Conservation (phyloP, 768 basidiomycete species). For the Coprinopsis sp. region DNA sequence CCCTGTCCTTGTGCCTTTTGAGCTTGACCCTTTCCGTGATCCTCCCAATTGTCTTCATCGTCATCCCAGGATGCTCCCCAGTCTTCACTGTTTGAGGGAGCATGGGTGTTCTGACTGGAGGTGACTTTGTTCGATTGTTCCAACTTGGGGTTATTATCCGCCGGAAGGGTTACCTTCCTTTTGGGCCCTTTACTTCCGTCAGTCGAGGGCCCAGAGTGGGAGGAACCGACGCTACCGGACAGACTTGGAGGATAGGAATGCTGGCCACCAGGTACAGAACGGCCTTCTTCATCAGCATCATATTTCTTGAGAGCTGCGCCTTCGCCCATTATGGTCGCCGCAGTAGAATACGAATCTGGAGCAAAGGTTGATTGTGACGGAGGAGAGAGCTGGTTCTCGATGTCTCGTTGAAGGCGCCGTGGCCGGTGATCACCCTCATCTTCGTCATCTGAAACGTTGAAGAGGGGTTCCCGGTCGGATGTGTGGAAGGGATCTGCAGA, state of each 20-base stretch:
- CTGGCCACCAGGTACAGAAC: slow-evolving; percentile 27
- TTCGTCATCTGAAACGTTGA: slow-evolving; percentile 50
- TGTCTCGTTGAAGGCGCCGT: slow-evolving; percentile 26
- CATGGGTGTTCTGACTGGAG: slow-evolving; percentile 25
- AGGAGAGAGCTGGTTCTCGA: slow-evolving; percentile 41
- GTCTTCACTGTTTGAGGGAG: neutral
- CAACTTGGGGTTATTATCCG: slow-evolving; percentile 35
- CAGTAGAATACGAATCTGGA: slow-evolving; percentile 20
- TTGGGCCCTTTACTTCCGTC: slow-evolving; percentile 26
- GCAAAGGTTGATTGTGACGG: slow-evolving; percentile 29
- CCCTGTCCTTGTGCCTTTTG: neutral
- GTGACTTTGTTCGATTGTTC: slow-evolving; percentile 24
- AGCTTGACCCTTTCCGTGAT: neutral
- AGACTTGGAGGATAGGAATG: slow-evolving; percentile 65
- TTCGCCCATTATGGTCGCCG: slow-evolving; percentile 29
- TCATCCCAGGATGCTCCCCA: slow-evolving; percentile 7
- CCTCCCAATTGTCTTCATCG: neutral
- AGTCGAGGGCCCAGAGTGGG: slow-evolving; percentile 19
- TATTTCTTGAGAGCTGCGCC: slow-evolving; percentile 27
- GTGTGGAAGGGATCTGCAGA: slow-evolving; percentile 31
- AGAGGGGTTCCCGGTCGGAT: slow-evolving; percentile 59
- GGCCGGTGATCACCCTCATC: slow-evolving; percentile 40
- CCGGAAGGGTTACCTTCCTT: slow-evolving; percentile 31
- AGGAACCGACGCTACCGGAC: slow-evolving; percentile 37
- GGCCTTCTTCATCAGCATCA: slow-evolving; percentile 26